Evolutionary conservation across 2,329 filamentous ascomycete genomes (phyloP), one percentile per base, ranked within the genome.

Genomic region (Beauveria pseudobassiana): DNA sequence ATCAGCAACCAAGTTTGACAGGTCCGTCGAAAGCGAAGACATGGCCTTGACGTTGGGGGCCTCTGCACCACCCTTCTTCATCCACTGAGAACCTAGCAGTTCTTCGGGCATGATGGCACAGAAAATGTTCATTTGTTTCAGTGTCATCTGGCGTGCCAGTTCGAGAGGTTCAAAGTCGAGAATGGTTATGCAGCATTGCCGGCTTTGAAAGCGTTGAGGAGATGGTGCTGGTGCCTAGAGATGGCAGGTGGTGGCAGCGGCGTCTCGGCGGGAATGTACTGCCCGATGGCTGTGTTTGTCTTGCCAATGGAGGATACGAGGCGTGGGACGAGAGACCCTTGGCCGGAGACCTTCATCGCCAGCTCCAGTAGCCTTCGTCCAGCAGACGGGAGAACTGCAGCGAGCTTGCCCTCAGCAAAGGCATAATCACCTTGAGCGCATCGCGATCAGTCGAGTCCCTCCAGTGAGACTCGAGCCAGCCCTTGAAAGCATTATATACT

Each of bases 381-480:
- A 24, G 92, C 92, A 20, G 86, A 86, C 18, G 92, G 90, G 43
- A 97, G 78, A 7, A 87, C 80, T 1, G 80, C 74, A 55, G 80
- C 80, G 8, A 99, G 80, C 65, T 88, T 88, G 52, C 83, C 82
- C 66, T 88, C 85, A 2, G 93, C 92, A 73, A 99, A 1, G 85
- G 80, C 40, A 88, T 80, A 65, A 99, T 96, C 54, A 89, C 78
- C 0, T 82, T 79, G 9, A 99, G 79, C 1, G 93, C 91, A 14
- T 85, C 82, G 59, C 85, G 84, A 71, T 99, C 95, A 12, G 87
- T 86, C 63, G 91, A 86, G 65, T 91, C 86, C 53, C 89, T 86
- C 93, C 95, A 99, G 74, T 99, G 92, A 7, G 90, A 95, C 76
- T 98, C 95, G 22, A 99, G 79, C 95, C 95, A 99, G 48, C 90